Conservation (phyloP, 2,329 filamentous ascomycete genomes). For the Coccinonectria pachysandricola region DNA sequence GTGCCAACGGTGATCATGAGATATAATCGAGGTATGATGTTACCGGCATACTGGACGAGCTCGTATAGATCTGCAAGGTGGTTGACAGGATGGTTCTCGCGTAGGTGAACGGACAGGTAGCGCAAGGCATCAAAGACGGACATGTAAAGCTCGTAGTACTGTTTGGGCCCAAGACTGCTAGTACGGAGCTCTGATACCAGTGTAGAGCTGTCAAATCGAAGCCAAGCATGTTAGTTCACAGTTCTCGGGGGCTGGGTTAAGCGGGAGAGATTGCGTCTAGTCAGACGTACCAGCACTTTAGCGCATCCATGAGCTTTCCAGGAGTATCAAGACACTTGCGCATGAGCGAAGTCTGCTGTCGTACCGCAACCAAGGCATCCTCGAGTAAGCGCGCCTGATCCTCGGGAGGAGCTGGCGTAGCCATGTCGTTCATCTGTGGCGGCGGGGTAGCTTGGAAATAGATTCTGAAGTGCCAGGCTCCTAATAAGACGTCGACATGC, state of each 20-base stretch:
- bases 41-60: constrained; percentile 94
- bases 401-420: constrained; percentile 55
- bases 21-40: constrained; percentile 92
- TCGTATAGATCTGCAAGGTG: constrained; percentile 97
- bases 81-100: constrained; percentile 94
- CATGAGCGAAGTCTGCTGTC: constrained; percentile 95
- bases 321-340: constrained; percentile 94
- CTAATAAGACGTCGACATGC: constrained; percentile 17
- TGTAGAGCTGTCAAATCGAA: constrained; percentile 67
- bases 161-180: constrained; percentile 93
- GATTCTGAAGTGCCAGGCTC: constrained; percentile 11
- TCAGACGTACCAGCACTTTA: constrained; percentile 94
- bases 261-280: constrained; percentile 1
- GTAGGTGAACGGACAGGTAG: constrained; percentile 90
- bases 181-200: constrained; percentile 97
- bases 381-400: constrained; percentile 89
- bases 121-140: constrained; percentile 95
- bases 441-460: constrained; percentile 24
- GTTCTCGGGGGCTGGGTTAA: constrained; percentile 6
- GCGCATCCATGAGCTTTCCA: constrained; percentile 97
- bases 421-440: constrained; percentile 24
- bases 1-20: constrained; percentile 99
- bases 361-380: constrained; percentile 91
- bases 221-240: constrained; percentile 4
- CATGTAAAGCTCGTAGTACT: constrained; percentile 99